Conservation (phyloP, 2,329 filamentous ascomycete genomes). For the Botrytis paeoniae region DNA sequence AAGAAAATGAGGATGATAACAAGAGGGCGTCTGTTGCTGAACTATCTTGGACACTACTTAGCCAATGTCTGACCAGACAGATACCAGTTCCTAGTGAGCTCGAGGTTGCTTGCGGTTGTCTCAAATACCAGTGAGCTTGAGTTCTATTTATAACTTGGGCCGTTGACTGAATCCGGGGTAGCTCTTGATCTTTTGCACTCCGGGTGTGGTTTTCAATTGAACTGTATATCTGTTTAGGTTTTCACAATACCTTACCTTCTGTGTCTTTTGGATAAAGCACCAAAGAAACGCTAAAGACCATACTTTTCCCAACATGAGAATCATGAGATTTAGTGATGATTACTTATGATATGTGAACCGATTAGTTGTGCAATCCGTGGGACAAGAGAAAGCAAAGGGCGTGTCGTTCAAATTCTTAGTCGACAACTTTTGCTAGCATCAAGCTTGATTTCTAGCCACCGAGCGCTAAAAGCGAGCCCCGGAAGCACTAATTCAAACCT, state of each 20-base stretch:
- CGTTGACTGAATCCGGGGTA: not conserved
- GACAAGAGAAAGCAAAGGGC: not conserved
- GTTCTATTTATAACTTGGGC: not conserved
- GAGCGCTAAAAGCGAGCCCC: not conserved
- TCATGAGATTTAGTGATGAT: not conserved
- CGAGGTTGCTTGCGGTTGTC: not conserved
- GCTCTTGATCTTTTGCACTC: not conserved
- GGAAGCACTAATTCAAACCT: not conserved
- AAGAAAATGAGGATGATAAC: not conserved
- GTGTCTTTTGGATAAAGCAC: not conserved
- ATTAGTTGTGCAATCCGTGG: not conserved
- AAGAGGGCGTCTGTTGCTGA: too few relatives aligned
- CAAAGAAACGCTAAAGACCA: not conserved
- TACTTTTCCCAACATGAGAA: not conserved
- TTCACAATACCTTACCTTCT: not conserved
- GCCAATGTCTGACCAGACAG: not conserved
- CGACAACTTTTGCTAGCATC: not conserved
- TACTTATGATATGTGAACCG: not conserved
- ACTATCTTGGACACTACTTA: not conserved
- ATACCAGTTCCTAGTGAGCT: not conserved
- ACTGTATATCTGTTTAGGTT: not conserved
- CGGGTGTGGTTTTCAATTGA: not conserved
- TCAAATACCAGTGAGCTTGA: not conserved
- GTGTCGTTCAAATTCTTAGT: not conserved
- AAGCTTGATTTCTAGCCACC: not conserved